These are phyloP conservation scores for Heliamphora pulchella DNA, from an alignment of 179 eudicot species.

Conservation along the genomic window DNA sequence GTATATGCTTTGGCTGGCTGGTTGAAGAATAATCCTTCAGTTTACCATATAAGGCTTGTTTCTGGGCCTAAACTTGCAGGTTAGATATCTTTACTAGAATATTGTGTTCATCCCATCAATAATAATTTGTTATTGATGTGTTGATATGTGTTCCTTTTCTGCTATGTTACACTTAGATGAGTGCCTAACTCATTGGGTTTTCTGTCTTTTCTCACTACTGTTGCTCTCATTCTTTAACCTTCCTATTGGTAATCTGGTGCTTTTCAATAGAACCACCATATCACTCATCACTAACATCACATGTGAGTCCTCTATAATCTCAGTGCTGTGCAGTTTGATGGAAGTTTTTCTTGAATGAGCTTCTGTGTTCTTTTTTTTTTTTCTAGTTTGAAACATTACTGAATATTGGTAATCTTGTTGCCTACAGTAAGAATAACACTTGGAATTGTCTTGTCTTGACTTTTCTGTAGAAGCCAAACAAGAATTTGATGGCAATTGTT, in stretches of 20 bases:
- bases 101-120: not conserved
- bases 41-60: constrained; percentile 69
- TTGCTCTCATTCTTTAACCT: not conserved
- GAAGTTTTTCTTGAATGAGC: not conserved
- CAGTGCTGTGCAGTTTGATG: not conserved
- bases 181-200: not conserved
- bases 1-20: constrained; percentile 80
- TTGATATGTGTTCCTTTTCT: not conserved
- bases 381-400: not conserved
- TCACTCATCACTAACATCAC: not conserved
- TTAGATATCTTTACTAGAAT: constrained; percentile 20
- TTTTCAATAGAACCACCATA: not conserved
- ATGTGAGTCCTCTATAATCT: not conserved
- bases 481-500: constrained; percentile 75
- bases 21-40: constrained; percentile 63
- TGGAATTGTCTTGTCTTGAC: not conserved
- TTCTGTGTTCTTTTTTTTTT: not conserved
- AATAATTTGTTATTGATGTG: not conserved
- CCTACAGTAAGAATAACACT: not conserved
- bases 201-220: not conserved
- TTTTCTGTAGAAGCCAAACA: constrained; percentile 64
- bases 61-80: constrained; percentile 75
- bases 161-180: too few species aligned
- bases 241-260: not conserved
- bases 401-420: not conserved